Base-by-base conservation (phyloP, 2,329 filamentous ascomycete genomes). In the Talaromyces sp. region DNA sequence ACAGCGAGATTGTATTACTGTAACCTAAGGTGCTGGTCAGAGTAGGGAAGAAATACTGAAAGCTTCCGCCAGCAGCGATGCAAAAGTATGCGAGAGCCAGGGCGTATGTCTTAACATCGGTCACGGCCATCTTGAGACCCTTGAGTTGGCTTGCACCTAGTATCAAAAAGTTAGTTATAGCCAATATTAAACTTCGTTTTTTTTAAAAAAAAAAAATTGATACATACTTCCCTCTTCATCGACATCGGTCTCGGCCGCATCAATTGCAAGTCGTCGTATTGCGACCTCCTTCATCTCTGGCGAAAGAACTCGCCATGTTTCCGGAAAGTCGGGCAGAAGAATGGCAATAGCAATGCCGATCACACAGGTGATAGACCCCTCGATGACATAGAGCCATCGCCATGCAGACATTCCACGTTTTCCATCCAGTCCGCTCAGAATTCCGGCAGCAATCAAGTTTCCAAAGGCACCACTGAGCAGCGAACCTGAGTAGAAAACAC, bases 11-110 rank as follows among this genome's bases (percentile, higher is more conserved):
- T 34, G 78, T 81, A 30, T 79, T 63, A 65, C 63, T 68, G 65
- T 78, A 79, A 23, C 75, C 73, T 10, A 84, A 73, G 0, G 79
- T 81, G 65, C 64, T 70, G 42, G 76, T 83, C 65, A 81, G 76
- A 0, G 82, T 80, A 0, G 83, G 82, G 71, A 84, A 84, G 75
- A 85, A 87, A 70, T 84, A 83, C 61, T 84, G 82, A 69, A 84
- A 83, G 1, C 81, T 82, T 2, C 77, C 76, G 9, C 81, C 78
- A 7, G 79, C 80, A 1, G 78, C 81, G 60, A 82, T 80, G 63
- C 76, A 72, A 72, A 81, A 76, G 68, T 82, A 83, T 9, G 78
- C 77, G 40, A 82, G 63, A n/a, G 73, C 65, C 5, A 77, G 68
- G 2, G 79, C 69, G 65, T 80, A 82, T 3, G 79, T 81, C 65